Base-by-base conservation (phyloP, 2,329 filamentous ascomycete genomes). In the Clonostachys rosea region DNA sequence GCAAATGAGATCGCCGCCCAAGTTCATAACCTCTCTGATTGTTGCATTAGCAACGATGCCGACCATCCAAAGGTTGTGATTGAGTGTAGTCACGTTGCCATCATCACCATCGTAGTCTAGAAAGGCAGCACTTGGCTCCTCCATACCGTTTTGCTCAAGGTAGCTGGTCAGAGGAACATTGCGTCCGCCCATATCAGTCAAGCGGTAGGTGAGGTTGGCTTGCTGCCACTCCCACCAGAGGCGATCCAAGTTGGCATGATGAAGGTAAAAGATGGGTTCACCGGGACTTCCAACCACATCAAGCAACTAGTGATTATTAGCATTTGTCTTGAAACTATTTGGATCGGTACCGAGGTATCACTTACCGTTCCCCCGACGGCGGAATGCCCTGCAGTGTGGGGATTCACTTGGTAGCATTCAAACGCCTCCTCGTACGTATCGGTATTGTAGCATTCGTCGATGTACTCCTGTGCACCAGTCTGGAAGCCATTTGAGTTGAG, bases 41-140 rank as follows among this genome's bases (percentile, higher is more conserved):
- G 49, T 63, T 34, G 67, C 69, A 5, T 73, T 70, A 58, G 61
- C 64, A 9, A 50, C 50, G 18, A 39, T n/a, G 12, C 17, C 36
- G 10, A 18, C 36, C 14, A 18, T 18, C 14, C 17, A 39, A n/a
- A 39, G 36, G 14, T n/a, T 18, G 5, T 39, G 36, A 3, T 18
- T 18, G 36, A 39, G 36, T 3, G 36, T 39, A 1, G 36, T 39
- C 14, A 18, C 17, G 17, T 39, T 39, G 3, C 36, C 36, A 11
- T n/a, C 36, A 8, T 39, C 36, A 11, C 36, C 36, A 11, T 39
- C 14, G 10, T 39, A 18, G 17, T 39, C 36, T 12, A 18, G 8
- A 8, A n/a, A 39, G 6, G 14, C 36, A 39, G 36, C 14, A 39
- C 36, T 5, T 7, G 36, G 36, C 36, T n/a, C 36, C 11, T 39